These are phyloP conservation scores for Amanita rimosa DNA, from an alignment of 768 basidiomycete species.

Conservation along the genomic window DNA sequence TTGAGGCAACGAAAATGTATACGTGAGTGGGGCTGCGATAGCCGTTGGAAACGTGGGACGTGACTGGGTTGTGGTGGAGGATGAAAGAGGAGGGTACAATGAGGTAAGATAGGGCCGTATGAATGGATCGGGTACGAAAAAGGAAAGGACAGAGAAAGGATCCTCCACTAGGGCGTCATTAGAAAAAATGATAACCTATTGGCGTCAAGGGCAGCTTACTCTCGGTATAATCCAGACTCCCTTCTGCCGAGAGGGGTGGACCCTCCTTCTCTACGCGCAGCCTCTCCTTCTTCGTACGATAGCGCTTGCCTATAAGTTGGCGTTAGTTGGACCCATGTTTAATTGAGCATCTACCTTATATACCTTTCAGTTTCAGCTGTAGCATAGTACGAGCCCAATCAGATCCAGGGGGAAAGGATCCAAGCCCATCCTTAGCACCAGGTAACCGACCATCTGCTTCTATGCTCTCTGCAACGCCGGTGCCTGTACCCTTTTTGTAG, in stretches of 20 bases:
- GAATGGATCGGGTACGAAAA: constrained; percentile 46
- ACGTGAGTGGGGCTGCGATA: constrained; percentile 15
- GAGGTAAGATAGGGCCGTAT: constrained; percentile 47
- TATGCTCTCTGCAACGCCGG: constrained; percentile 31
- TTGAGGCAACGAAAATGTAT: constrained; percentile 11
- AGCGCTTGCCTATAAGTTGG: constrained; percentile 46
- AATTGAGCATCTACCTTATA: not conserved
- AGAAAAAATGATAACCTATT: not conserved
- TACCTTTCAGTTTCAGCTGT: constrained; percentile 66
- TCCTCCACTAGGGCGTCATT: constrained; percentile 53
- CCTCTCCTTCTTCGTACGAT: constrained; percentile 74
- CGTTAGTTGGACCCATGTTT: not conserved
- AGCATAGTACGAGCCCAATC: constrained; percentile 69
- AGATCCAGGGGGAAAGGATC: constrained; percentile 57
- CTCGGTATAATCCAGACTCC: constrained; percentile 68
- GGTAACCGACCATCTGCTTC: constrained; percentile 66
- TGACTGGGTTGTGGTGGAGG: constrained; percentile 12
- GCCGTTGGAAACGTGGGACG: constrained; percentile 15
- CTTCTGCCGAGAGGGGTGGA: constrained; percentile 58
- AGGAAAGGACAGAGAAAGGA: constrained; percentile 58
- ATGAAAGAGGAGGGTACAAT: constrained; percentile 34
- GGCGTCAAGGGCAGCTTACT: constrained; percentile 30
- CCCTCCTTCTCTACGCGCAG: constrained; percentile 69
- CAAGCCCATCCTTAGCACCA: constrained; percentile 67
- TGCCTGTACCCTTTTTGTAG: constrained; percentile 31